Base-by-base conservation (phyloP, 768 basidiomycete species). In the Jaapia argillacea region DNA sequence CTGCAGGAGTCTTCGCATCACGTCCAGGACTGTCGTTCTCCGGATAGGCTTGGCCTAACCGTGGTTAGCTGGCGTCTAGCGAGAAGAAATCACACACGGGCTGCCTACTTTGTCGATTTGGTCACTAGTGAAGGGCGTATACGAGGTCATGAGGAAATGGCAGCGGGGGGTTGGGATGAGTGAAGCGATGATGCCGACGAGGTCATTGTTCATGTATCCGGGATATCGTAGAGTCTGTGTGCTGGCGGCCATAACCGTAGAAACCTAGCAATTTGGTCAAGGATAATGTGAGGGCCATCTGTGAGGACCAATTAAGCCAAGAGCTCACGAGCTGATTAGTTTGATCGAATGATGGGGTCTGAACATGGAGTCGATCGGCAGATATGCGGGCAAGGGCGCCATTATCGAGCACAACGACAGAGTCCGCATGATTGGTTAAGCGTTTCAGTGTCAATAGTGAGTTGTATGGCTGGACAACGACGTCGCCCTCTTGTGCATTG, bases 401-500 rank as follows among this genome's bases (percentile, higher is more conserved):
- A 55, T 99, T 98, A 54, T 99, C 96, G 36, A 99, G 75, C 3
- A 99, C 96, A 24, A 99, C 90, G 31, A 98, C 94, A 4, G 87
- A 88, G 59, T 99, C 96, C 0, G 96, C 96, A 54, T 96, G 90
- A 58, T 98, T 92, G 5, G 90, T 87, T 26, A 99, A 69, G 7
- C 96, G 77, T 59, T 96, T 96, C 41, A 97, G 73, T 2, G 96
- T 90, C 14, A 98, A 70, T 40, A 99, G 62, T 1, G 90, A 90
- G 61, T 99, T 99, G 65, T 99, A 99, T 4, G 96, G 96, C 57
- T 98, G 96, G 4, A 99, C 96, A 42, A 99, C 93, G 45, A 99
- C 93, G 52, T 98, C 96, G 26, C 87, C 82, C 52, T 94, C 92
- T 50, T 86, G 79, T 7, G 84, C 79, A 52, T 94, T 91, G 2